Base-by-base conservation (phyloP, 345 rosid genomes). In the Geranium rotundifolium region DNA sequence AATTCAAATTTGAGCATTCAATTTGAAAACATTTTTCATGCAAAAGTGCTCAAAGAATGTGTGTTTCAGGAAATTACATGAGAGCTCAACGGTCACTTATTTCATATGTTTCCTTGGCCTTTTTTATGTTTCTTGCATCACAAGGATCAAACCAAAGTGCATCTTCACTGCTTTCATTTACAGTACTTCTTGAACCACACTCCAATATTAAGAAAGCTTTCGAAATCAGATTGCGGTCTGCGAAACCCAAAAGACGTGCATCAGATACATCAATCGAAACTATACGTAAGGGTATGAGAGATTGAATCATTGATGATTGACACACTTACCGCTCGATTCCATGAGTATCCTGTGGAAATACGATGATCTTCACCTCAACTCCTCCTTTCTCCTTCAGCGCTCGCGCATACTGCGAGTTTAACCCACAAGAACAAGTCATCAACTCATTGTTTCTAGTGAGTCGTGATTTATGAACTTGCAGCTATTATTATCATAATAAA, bases 181-280 rank as follows among this genome's bases (percentile, higher is more conserved):
- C 98, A 85, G 69, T 84, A 71, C 77, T 82, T 87, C 75, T 84
- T 85, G 81, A 89, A 91, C 89, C 96, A 84, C 39, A 87, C 79
- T 29, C 92, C 92, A 64, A 85, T 75, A 63, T 87, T 89, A 37
- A 89, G 82, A 75, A 69, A 89, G 84, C 97, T 83, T 69, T 85
- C 87, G n/a, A 74, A 91, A 70, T 85, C 92, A 0, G 96, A 86
- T 65, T 82, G 89, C 7, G 96, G 96, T 52, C 95, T 91, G 85
- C 90, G 80, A 6, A 59, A 64, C 68, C 71, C 58, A 39, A 19
- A n/a, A n/a, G 20, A 64, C 15, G 37, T 31, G 7, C 56, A 14
- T 17, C 37, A 27, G 14, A 52, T 18, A 34, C 29, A 29, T 27
- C 5, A 15, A 60, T 30, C n/a, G n/a, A n/a, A n/a, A n/a, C n/a